Conservation (phyloP, 352 stramenopile species). For the Pythium phragmiticola region DNA sequence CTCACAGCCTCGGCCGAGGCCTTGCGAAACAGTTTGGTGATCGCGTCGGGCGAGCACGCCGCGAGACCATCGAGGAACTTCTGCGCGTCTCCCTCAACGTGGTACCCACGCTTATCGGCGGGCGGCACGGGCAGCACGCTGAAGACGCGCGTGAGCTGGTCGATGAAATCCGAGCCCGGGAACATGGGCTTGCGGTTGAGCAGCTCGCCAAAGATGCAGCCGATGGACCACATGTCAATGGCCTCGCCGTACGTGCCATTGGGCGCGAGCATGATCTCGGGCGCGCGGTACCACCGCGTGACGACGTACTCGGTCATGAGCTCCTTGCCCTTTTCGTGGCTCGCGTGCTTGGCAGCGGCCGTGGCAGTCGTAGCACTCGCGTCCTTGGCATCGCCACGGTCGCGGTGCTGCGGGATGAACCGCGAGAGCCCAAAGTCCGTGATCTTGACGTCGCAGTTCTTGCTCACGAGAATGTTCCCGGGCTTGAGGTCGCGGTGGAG, state of each 20-base stretch:
- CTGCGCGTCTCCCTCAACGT: slow-evolving; percentile 69
- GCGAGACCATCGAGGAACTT: slow-evolving; percentile 76
- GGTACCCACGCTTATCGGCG: slow-evolving; percentile 74
- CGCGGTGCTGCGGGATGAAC: slow-evolving; percentile 51
- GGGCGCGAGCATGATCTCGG: slow-evolving; percentile 80
- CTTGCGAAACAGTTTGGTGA: slow-evolving; percentile 66
- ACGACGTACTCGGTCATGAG: slow-evolving; percentile 88
- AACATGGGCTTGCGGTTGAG: slow-evolving; percentile 78
- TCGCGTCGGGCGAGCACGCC: slow-evolving; percentile 63
- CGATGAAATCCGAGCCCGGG: slow-evolving; percentile 75
- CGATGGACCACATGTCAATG: slow-evolving; percentile 87
- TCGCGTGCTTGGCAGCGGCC: slow-evolving; percentile 16
- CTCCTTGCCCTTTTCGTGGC: slow-evolving; percentile 52
- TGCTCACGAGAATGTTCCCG: slow-evolving; percentile 83
- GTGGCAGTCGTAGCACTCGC: too few species aligned
- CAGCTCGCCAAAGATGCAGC: slow-evolving; percentile 94
- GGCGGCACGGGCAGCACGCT: slow-evolving; percentile 64
- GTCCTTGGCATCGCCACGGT: neutral
- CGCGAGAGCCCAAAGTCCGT: slow-evolving; percentile 81
- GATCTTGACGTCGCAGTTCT: slow-evolving; percentile 86
- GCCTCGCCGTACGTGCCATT: slow-evolving; percentile 76
- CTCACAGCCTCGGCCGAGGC: slow-evolving; percentile 69
- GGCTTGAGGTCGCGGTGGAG: slow-evolving; percentile 85
- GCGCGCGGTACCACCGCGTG: slow-evolving; percentile 67
- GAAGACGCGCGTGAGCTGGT: slow-evolving; percentile 79